Evolutionary conservation across 257 asterid species (phyloP).

Genomic region (Marsdenia floribunda): DNA sequence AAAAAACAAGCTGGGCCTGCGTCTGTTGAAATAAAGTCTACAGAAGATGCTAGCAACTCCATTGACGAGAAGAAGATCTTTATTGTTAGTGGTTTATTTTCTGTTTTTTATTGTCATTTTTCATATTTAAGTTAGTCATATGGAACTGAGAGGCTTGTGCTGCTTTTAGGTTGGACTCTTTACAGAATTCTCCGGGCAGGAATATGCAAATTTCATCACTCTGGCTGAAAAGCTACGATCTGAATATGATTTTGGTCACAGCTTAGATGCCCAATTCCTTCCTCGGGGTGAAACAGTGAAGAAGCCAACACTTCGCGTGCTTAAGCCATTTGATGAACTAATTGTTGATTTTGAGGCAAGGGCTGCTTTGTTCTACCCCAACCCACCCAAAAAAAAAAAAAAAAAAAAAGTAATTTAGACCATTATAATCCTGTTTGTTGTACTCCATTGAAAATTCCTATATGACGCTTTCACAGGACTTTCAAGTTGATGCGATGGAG

Average conservation of each 20-base stretch:
- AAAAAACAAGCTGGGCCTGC: conserved; percentile 86
- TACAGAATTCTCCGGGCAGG: conserved; percentile 60
- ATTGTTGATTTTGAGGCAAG: conserved; percentile 63
- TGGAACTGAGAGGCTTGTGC: not conserved
- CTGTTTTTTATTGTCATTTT: not conserved
- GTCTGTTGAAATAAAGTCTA: conserved; percentile 61
- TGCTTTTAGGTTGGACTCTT: conserved; percentile 65
- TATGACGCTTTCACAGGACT: conserved; percentile 40
- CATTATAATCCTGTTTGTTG: not conserved
- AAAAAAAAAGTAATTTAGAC: not conserved
- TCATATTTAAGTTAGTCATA: not conserved
- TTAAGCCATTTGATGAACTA: conserved; percentile 80
- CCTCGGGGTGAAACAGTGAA: conserved; percentile 61
- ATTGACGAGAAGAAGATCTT: conserved; percentile 51
- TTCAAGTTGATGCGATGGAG: conserved; percentile 51
- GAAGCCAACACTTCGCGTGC: conserved; percentile 67
- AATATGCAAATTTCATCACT: conserved; percentile 45
- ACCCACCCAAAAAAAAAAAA: too few species aligned
- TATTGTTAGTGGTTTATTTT: conserved; percentile 38
- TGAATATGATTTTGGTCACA: conserved; percentile 66
- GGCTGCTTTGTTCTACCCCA: conserved; percentile 21
- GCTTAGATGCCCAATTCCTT: conserved; percentile 62
- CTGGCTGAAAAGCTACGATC: conserved; percentile 73
- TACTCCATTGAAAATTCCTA: not conserved
- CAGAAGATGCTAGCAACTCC: conserved; percentile 42